phyloP scores from a whole-genome alignment of 768 basidiomycete species.

The Boletus sp. region DNA sequence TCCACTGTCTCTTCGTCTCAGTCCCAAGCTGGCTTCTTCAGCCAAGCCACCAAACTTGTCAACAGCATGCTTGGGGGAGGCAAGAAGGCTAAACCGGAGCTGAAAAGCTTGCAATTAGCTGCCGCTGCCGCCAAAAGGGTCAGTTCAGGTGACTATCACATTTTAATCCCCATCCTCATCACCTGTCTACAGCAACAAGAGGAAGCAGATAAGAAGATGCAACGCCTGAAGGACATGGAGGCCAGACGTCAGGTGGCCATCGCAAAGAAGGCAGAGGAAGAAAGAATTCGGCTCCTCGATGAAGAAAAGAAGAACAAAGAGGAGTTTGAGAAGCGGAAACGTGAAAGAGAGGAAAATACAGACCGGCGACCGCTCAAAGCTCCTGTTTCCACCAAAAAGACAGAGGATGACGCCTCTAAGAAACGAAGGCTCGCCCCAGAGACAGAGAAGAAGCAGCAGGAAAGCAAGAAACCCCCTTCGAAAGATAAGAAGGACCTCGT shows the following conservation, averaged over 20 bases:
- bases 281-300: slow-evolving; percentile 57
- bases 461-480: slow-evolving; percentile 57
- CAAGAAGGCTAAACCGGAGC: slow-evolving; percentile 72
- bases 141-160: slow-evolving; percentile 9
- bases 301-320: slow-evolving; percentile 72
- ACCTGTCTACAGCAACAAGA: slow-evolving; percentile 71
- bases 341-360: slow-evolving; percentile 74
- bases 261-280: slow-evolving; percentile 78
- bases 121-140: slow-evolving; percentile 89
- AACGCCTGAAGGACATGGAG: slow-evolving; percentile 78
- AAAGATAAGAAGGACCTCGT: slow-evolving; percentile 46
- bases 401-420: slow-evolving; percentile 68
- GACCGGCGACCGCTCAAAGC: slow-evolving; percentile 63
- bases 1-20: slow-evolving; percentile 39
- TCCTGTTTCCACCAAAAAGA: slow-evolving; percentile 51
- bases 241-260: slow-evolving; percentile 65
- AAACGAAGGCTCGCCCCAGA: slow-evolving; percentile 63
- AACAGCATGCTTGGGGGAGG: slow-evolving; percentile 61
- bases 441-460: slow-evolving; percentile 52
- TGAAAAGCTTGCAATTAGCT: slow-evolving; percentile 80
- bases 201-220: slow-evolving; percentile 75
- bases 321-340: slow-evolving; percentile 73
- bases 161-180: slow-evolving; percentile 2
- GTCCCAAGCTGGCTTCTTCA: slow-evolving; percentile 59
- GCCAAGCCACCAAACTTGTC: slow-evolving; percentile 67